Evolutionary conservation across 768 basidiomycete genomes (phyloP).

Genomic region (Sistotremastrum suecicum): DNA sequence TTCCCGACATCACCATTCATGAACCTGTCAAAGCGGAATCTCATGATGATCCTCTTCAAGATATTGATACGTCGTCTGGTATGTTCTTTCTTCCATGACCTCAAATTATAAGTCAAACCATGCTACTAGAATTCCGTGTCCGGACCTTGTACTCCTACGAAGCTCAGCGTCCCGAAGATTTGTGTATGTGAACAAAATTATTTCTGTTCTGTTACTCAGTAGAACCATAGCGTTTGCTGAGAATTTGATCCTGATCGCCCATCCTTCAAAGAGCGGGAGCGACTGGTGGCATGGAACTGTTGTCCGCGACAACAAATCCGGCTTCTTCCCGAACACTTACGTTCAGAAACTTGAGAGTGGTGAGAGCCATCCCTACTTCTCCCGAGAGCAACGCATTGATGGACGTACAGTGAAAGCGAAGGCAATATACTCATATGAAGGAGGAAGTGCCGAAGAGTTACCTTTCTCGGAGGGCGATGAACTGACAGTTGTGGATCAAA

Average conservation of each 20-base stretch:
- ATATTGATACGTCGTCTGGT: slow-evolving; percentile 58
- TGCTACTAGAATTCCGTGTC: slow-evolving; percentile 47
- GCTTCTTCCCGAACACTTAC: slow-evolving; percentile 87
- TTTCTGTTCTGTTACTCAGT: slow-evolving; percentile 3
- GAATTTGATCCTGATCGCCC: slow-evolving; percentile 62
- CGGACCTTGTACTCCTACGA: slow-evolving; percentile 76
- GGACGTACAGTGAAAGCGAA: slow-evolving; percentile 39
- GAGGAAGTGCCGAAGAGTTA: slow-evolving; percentile 65
- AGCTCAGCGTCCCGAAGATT: slow-evolving; percentile 78
- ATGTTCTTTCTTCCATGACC: slow-evolving; percentile 11
- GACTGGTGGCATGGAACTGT: slow-evolving; percentile 91
- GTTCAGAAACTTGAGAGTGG: slow-evolving; percentile 58
- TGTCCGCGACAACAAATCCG: slow-evolving; percentile 49
- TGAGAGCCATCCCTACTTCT: slow-evolving; percentile 22
- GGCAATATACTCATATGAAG: slow-evolving; percentile 69
- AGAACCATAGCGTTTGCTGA: slow-evolving; percentile 51
- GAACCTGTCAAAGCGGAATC: slow-evolving; percentile 24
- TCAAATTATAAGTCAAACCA: slow-evolving; percentile 4
- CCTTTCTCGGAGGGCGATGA: slow-evolving; percentile 71
- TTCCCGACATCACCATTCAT: slow-evolving; percentile 47
- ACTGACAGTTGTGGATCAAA: slow-evolving; percentile 65
- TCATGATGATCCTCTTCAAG: slow-evolving; percentile 42
- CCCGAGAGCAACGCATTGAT: too few relatives aligned
- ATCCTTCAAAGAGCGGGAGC: slow-evolving; percentile 73
- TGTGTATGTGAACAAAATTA: slow-evolving; percentile 41